Base-by-base conservation (phyloP, 208 protist genomes). In the Wallacemonas sp. region DNA sequence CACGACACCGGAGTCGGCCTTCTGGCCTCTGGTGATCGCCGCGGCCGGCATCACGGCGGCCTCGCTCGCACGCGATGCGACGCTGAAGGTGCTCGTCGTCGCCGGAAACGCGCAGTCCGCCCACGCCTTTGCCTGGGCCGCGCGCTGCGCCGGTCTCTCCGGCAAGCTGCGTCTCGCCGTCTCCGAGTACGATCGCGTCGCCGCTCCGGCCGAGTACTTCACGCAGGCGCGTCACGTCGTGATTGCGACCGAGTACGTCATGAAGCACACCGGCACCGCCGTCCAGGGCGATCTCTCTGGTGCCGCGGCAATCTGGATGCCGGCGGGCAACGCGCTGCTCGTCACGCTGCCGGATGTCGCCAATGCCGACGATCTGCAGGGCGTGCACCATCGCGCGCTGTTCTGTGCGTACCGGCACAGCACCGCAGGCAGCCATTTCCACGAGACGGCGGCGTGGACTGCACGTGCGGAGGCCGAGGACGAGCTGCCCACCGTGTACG, bases 41-140 rank as follows among this genome's bases (percentile, higher is more conserved):
- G 83, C 89, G 23, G 22, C 70, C 4, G 71, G 63, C 3, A n/a
- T 88, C 18, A 14, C 22, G 36, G 39, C 59, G 14, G 45, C 61
- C 22, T 7, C 74, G n/a, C 23, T 41, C 14, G 14, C 49, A 10
- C 32, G 57, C 16, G 49, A 67, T 38, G 20, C 62, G 2, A 8
- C 54, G 18, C 42, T 74, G 41, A 57, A 79, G 42, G 80, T 89
- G 44, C 61, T 95, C 18, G 76, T 93, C 36, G 82, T 92, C 2
- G 78, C 80, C 1, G 79, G 75, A 2, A 63, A 68, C 38, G 70
- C 82, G 23, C 70, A 81, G 33, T 79, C 72, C 48, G 84, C 90
- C 1, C 85, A 92, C 67, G 90, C 86, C 50, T 92, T 93, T 67
- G 86, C 83, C 14, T 93, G 87, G 87, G 87, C 86, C 1, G 63